Conservation (phyloP, 495 filamentous ascomycete species). For the Hypoxylon fuscum region DNA sequence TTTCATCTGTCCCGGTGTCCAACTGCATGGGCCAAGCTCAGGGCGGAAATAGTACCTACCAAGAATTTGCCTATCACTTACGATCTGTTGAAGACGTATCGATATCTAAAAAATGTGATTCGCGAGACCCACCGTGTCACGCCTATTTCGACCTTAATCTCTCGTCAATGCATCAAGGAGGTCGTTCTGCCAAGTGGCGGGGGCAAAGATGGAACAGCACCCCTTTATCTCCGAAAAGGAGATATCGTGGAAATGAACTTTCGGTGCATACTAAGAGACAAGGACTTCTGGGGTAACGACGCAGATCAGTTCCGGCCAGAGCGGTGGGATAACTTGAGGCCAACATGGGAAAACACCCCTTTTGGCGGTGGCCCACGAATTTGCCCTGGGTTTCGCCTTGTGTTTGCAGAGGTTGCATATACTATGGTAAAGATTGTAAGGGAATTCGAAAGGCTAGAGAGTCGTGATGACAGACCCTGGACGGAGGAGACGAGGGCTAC, state of each 20-base stretch:
- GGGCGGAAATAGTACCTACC: conserved; percentile 13
- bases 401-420: conserved; percentile 12
- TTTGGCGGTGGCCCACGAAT: conserved; percentile 33
- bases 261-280: conserved; percentile 51
- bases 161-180: conserved; percentile 2
- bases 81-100: conserved; percentile 14
- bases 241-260: conserved; percentile 22
- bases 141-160: conserved; percentile 3
- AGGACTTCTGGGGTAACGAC: conserved; percentile 46
- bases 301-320: conserved; percentile 48
- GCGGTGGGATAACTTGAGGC: conserved; percentile 43
- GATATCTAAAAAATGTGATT: conserved; percentile 30
- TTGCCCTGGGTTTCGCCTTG: conserved; percentile 22
- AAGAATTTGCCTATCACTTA: conserved; percentile 1
- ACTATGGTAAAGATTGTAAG: conserved; percentile 18
- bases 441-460: conserved; percentile 19
- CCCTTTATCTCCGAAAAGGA: background rate
- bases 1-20: conserved; percentile 31
- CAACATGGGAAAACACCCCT: conserved; percentile 28
- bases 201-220: background rate
- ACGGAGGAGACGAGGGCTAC: conserved; percentile 11
- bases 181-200: background rate
- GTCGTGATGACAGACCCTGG: conserved; percentile 18
- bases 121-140: background rate
- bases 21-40: conserved; percentile 23